Evolutionary conservation across 2,329 filamentous ascomycete genomes (phyloP).

Genomic region (Didymosphaeria variabile): DNA sequence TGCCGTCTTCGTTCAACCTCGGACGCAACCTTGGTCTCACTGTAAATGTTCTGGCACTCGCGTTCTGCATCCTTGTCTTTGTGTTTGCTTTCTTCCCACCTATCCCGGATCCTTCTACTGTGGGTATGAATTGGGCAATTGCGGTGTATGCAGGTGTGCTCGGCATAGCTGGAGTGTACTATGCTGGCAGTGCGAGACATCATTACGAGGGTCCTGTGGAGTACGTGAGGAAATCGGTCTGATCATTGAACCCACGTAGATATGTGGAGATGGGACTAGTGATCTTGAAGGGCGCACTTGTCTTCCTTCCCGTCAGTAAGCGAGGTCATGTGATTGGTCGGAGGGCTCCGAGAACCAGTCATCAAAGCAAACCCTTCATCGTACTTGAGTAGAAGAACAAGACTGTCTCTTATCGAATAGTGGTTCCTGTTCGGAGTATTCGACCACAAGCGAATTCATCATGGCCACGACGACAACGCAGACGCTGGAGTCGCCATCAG

Average conservation of each 20-base stretch:
- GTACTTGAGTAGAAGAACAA: not conserved
- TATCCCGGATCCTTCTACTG: conserved; percentile 20
- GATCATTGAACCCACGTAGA: not conserved
- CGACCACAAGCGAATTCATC: not conserved
- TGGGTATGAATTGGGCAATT: conserved; percentile 57
- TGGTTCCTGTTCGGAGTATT: not conserved
- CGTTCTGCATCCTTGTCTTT: conserved; percentile 50
- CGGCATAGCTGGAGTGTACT: conserved; percentile 53
- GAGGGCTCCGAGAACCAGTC: not conserved
- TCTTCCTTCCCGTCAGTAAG: not conserved
- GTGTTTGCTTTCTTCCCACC: conserved; percentile 55
- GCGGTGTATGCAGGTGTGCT: conserved; percentile 54
- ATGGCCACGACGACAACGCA: not conserved
- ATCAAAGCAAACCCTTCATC: not conserved
- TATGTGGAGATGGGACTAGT: not conserved
- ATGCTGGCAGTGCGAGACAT: conserved; percentile 47
- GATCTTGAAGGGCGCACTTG: not conserved
- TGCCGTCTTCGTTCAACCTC: conserved; percentile 55
- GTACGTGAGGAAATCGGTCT: conserved; percentile 20
- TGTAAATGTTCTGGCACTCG: conserved; percentile 51
- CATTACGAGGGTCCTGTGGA: conserved; percentile 44
- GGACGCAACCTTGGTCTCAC: conserved; percentile 51
- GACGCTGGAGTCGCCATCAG: not conserved
- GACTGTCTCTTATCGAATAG: not conserved
- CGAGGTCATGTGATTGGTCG: not conserved